Percentiles rank a stretch among this genome's conserved stretches.
Conservation (phyloP, 768 basidiomycete genomes). For the Trichaptum fuscoviolaceum region DNA sequence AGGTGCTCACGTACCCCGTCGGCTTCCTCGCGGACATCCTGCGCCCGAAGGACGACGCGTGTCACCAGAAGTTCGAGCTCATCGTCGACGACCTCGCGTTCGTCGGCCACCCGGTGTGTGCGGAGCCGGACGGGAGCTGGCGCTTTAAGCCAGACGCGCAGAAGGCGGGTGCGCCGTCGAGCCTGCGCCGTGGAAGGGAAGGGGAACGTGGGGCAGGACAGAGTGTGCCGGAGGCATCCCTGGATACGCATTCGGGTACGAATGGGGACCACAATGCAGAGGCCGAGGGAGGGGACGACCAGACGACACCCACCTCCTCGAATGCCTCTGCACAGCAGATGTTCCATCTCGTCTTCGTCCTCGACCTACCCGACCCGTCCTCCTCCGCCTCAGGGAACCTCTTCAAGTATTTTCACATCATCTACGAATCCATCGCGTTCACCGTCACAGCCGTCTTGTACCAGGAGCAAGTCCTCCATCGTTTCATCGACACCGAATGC, state of each 20-base stretch:
- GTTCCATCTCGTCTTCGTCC: constrained; percentile 82
- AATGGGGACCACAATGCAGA: constrained; percentile 12
- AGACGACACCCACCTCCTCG: constrained; percentile 4
- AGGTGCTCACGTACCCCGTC: constrained; percentile 73
- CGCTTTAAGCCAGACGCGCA: constrained; percentile 60
- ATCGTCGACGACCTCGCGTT: constrained; percentile 89
- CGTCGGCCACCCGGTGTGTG: constrained; percentile 90
- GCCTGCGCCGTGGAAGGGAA: constrained; percentile 43
- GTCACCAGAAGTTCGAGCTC: constrained; percentile 93
- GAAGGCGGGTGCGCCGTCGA: constrained; percentile 32
- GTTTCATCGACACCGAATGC: constrained; percentile 82
- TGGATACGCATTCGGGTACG: constrained; percentile 2
- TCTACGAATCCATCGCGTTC: constrained; percentile 88
- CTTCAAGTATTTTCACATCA: constrained; percentile 73
- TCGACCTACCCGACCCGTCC: constrained; percentile 88
- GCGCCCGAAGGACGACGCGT: constrained; percentile 72
- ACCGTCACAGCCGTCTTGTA: constrained; percentile 88
- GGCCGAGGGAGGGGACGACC: background rate
- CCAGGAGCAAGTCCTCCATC: constrained; percentile 82
- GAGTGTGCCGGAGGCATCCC: constrained; percentile 11
- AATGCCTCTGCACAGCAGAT: constrained; percentile 55
- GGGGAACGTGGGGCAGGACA: constrained; percentile 35
- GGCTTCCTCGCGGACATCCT: constrained; percentile 79
- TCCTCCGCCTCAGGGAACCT: constrained; percentile 76
- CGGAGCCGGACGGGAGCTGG: constrained; percentile 70